Conservation (phyloP, 768 basidiomycete species). For the Omphalotus guepiniiformis region DNA sequence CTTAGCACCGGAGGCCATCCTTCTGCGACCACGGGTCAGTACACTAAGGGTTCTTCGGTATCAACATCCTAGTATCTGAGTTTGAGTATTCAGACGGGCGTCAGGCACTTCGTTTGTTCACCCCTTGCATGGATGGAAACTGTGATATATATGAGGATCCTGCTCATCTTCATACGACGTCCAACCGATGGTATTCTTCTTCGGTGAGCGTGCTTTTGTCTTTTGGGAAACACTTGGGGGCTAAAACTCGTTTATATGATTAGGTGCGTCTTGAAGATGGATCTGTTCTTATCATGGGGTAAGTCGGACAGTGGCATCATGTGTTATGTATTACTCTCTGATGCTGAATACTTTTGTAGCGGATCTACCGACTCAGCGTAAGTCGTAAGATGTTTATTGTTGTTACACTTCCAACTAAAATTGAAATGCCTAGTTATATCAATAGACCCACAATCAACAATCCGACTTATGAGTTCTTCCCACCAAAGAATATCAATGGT, state of each 20-base stretch:
- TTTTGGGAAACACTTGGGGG: neutral
- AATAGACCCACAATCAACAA: too few relatives aligned
- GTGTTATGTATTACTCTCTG: too few relatives aligned
- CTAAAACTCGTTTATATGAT: neutral
- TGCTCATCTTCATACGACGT: neutral
- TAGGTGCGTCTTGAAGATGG: neutral
- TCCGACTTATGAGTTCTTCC: conserved; percentile 8
- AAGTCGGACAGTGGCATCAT: too few relatives aligned
- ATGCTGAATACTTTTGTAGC: too few relatives aligned
- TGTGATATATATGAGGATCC: conserved; percentile 8
- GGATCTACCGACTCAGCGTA: neutral
- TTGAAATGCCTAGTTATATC: too few relatives aligned
- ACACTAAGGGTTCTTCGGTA: neutral
- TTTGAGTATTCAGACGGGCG: too few relatives aligned
- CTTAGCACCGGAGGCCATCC: conserved; percentile 22
- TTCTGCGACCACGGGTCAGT: neutral
- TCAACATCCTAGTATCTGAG: neutral
- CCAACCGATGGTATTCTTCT: conserved; percentile 7
- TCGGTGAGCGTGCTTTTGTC: neutral
- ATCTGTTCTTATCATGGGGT: neutral
- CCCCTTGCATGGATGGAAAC: conserved; percentile 6
- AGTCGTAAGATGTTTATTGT: too few relatives aligned
- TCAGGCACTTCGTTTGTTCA: too few relatives aligned
- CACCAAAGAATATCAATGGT: conserved; percentile 9
- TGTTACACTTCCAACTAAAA: too few relatives aligned